Base-by-base conservation (phyloP, 1,284 basidiomycete genomes). In the Cryptococcus amylolentus region DNA sequence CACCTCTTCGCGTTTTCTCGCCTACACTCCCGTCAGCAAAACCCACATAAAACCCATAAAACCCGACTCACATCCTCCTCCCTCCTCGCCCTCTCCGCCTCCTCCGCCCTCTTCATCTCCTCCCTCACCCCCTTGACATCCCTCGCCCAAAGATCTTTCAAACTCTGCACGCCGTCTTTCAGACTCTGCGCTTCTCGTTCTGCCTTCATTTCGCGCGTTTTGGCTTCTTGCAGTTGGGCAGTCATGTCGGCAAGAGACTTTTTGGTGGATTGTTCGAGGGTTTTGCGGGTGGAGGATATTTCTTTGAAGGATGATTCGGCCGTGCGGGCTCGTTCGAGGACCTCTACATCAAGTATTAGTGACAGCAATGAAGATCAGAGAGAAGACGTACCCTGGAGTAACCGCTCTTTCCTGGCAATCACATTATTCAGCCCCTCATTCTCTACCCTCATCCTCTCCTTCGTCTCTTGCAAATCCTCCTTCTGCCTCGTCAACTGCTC, bases 401-500 rank as follows among this genome's bases (percentile, higher is more conserved):
- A 56, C 0, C 75, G 62, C 56, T 78, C 75, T 49, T 75, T 75
- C 31, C 76, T 55, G 2, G 63, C 57, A 27, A 77, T 71, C 20
- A 76, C 69, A 44, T 75, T 75, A 51, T 75, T 70, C 48, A 75
- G 52, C 2, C 70, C 64, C 31, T 78, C 75, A 35, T 65, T 66
- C 55, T 78, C 73, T 14, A 64, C 60, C n/a, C 73, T 58, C 66
- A 73, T 71, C 42, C 76, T 60, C 39, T 75, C 74, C 47, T 69
- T 67, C 3, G 73, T 75, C 52, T 77, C 75, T 49, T 72, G 71
- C 35, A 76, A 61, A 60, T 76, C 75, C 47, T 76, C 76, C 18
- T 61, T 73, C 55, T 73, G 70, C n/a, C 74, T 56, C 2, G 74
- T 75, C 20, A 78, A 61, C 71, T 50, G 49, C 72, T 57, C 41